Conservation (phyloP, 345 rosid species). For the Arabis alpina region DNA sequence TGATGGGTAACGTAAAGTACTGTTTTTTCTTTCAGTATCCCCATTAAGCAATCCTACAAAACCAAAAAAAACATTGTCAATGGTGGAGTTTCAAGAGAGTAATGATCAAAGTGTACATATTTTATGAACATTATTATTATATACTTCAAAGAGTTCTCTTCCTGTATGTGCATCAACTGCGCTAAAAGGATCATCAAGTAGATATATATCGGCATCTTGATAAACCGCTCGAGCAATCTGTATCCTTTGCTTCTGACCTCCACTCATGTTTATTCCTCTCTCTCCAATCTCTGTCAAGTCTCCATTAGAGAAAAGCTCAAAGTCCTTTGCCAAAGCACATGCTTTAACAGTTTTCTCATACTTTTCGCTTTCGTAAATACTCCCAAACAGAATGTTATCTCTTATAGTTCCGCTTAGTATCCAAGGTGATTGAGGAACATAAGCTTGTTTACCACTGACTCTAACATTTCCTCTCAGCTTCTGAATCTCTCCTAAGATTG, state of each 20-base stretch:
- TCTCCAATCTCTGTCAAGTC: constrained; percentile 95
- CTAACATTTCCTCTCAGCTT: constrained; percentile 70
- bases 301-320: constrained; percentile 74
- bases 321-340: constrained; percentile 81
- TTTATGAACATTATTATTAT: constrained; percentile 14
- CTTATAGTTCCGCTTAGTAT: constrained; percentile 80
- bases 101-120: constrained; percentile 5
- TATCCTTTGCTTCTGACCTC: constrained; percentile 96
- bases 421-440: constrained; percentile 92
- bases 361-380: constrained; percentile 52
- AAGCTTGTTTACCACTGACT: constrained; percentile 83
- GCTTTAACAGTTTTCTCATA: constrained; percentile 71
- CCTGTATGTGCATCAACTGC: constrained; percentile 99
- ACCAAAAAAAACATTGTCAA: neutral
- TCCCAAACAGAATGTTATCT: constrained; percentile 88
- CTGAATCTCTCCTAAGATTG: constrained; percentile 77
- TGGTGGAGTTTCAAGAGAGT: neutral
- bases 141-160: constrained; percentile 76
- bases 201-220: constrained; percentile 88
- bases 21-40: constrained; percentile 75
- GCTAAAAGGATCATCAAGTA: constrained; percentile 94
- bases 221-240: constrained; percentile 94
- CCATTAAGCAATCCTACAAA: constrained; percentile 85
- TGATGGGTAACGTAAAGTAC: constrained; percentile 90
- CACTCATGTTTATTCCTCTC: constrained; percentile 97